Evolutionary conservation across 2,329 filamentous ascomycete genomes (phyloP).

Genomic region (Ceratocystis eucalypticola): DNA sequence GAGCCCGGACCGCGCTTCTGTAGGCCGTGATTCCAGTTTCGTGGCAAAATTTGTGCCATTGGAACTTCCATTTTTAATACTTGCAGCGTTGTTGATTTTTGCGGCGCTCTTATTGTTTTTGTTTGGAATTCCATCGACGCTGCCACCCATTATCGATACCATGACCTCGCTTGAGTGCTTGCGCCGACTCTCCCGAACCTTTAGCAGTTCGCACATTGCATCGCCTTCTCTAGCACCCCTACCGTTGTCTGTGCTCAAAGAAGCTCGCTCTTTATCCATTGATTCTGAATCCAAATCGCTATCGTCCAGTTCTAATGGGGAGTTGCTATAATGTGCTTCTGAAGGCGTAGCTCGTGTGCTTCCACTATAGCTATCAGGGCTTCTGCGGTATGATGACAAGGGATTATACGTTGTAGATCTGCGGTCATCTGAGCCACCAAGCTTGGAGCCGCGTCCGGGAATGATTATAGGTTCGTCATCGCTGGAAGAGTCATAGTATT

Average conservation of each 20-base stretch:
- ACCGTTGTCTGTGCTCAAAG: background rate
- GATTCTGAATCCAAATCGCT: constrained; percentile 48
- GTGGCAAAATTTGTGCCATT: background rate
- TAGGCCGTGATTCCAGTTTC: background rate
- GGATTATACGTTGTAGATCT: background rate
- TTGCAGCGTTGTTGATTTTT: background rate
- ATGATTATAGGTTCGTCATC: constrained; percentile 54
- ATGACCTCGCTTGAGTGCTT: constrained; percentile 26
- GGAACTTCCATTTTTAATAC: background rate
- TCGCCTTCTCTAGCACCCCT: constrained; percentile 33
- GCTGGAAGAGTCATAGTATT: constrained; percentile 42
- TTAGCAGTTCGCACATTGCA: constrained; percentile 46
- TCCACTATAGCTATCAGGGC: constrained; percentile 25
- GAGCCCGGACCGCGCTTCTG: background rate
- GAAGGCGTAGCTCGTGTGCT: constrained; percentile 29
- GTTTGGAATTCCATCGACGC: constrained; percentile 23
- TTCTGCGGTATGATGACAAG: background rate
- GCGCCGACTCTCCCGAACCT: constrained; percentile 41
- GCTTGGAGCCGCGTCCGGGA: constrained; percentile 43
- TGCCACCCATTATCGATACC: constrained; percentile 13
- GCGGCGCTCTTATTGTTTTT: constrained; percentile 17
- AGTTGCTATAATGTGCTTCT: constrained; percentile 26
- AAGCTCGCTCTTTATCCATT: constrained; percentile 28
- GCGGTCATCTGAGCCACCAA: constrained; percentile 41
- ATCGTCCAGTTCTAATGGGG: constrained; percentile 30